Evolutionary conservation across 2,329 filamentous ascomycete genomes (phyloP).

Genomic region (Cordyceps militaris): DNA sequence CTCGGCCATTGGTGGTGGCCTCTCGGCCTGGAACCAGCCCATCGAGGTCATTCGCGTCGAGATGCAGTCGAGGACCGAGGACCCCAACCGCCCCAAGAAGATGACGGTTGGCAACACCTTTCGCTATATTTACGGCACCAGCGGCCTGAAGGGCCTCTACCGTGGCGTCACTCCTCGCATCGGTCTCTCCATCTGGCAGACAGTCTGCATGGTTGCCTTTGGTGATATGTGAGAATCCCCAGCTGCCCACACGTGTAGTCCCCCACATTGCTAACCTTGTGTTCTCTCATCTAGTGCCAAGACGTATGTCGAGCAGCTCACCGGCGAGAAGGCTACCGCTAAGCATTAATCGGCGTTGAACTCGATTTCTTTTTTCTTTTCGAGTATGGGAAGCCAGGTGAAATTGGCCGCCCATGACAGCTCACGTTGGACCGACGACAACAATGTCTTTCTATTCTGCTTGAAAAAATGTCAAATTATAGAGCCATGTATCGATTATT

Average conservation of each 20-base stretch:
- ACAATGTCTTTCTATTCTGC: background rate
- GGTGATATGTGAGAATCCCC: slow-evolving; percentile 77
- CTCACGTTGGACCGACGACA: background rate
- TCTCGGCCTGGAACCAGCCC: slow-evolving; percentile 98
- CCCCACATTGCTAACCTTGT: slow-evolving; percentile 3
- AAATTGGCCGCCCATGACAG: background rate
- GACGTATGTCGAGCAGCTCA: slow-evolving; percentile 59
- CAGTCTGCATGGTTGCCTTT: slow-evolving; percentile 98
- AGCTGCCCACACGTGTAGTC: background rate
- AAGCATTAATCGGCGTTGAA: slow-evolving; percentile 51
- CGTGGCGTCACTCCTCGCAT: slow-evolving; percentile 91
- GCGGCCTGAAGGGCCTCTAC: slow-evolving; percentile 88
- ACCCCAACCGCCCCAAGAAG: slow-evolving; percentile 98
- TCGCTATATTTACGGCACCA: slow-evolving; percentile 82
- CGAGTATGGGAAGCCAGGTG: background rate
- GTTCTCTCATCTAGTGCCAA: slow-evolving; percentile 46
- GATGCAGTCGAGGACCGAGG: slow-evolving; percentile 99
- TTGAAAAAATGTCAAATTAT: background rate
- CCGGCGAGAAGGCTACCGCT: slow-evolving; percentile 55
- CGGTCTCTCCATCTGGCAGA: slow-evolving; percentile 96
- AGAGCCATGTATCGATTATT: slow-evolving; percentile 7
- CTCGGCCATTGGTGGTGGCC: slow-evolving; percentile 79
- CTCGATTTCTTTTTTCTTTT: background rate
- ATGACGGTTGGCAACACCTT: slow-evolving; percentile 87
- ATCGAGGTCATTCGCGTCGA: slow-evolving; percentile 99